Evolutionary conservation across 2,329 filamentous ascomycete genomes (phyloP).

Genomic region (Aspergillus chevalieri): DNA sequence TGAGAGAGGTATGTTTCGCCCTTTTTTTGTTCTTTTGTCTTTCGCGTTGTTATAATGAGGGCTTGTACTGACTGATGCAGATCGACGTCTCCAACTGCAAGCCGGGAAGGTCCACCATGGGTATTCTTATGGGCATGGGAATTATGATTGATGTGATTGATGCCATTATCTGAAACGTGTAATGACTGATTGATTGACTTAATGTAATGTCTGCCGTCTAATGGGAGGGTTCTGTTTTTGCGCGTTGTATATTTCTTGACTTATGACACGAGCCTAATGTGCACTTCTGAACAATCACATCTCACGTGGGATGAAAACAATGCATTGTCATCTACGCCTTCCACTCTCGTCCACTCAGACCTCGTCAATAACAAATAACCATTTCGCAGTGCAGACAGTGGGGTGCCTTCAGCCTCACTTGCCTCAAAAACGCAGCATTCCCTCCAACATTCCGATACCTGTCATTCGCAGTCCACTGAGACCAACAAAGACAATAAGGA

Average conservation of each 20-base stretch:
- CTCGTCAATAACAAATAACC: background rate
- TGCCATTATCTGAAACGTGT: background rate
- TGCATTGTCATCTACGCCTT: background rate
- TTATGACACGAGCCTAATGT: background rate
- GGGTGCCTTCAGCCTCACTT: too few species aligned
- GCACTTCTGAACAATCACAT: too few species aligned
- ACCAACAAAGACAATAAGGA: too few species aligned
- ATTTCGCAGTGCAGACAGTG: background rate
- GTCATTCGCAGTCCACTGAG: too few species aligned
- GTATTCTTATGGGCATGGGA: slow-evolving; percentile 37
- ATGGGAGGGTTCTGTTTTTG: background rate
- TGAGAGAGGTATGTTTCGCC: slow-evolving; percentile 57
- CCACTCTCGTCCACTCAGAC: background rate
- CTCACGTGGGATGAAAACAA: background rate
- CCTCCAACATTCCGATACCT: too few species aligned
- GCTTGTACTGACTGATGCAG: slow-evolving; percentile 17
- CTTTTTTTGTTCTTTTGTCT: background rate
- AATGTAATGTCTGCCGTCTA: background rate
- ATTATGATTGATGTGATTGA: slow-evolving; percentile 2
- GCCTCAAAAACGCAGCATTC: too few species aligned
- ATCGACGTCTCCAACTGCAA: slow-evolving; percentile 30
- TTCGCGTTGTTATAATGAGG: background rate
- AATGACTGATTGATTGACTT: background rate
- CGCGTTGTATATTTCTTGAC: background rate
- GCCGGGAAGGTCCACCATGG: slow-evolving; percentile 19